Percentiles rank a stretch among this genome's conserved stretches.
phyloP scores from a whole-genome alignment of 164 flowering plant genomes.

The Brasenia schreberi region DNA sequence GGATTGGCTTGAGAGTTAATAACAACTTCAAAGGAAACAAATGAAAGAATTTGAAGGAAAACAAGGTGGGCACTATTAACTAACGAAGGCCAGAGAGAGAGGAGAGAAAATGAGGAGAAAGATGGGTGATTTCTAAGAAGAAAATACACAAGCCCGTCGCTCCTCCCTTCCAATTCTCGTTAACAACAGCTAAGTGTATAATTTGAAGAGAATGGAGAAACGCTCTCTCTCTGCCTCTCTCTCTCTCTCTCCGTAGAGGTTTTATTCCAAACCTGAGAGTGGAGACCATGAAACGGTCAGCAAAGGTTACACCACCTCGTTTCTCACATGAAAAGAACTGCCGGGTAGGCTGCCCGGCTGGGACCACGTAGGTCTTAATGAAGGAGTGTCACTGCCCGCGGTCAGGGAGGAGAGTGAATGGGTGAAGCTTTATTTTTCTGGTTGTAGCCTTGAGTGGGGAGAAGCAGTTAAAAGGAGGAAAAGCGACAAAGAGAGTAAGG shows the following conservation, averaged over 20 bases:
- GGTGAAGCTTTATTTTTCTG: neutral
- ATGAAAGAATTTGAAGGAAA: slow-evolving; percentile 5
- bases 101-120: neutral
- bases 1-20: neutral
- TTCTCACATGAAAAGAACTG: neutral
- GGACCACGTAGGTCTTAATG: neutral
- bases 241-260: slow-evolving; percentile 7
- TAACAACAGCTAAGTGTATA: slow-evolving; percentile 60
- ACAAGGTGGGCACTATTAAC: slow-evolving; percentile 9
- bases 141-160: neutral
- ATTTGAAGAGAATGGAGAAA: slow-evolving; percentile 79
- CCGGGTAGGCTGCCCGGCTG: neutral
- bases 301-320: neutral
- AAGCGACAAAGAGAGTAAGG: neutral
- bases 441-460: neutral
- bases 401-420: neutral
- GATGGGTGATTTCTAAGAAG: slow-evolving; percentile 4
- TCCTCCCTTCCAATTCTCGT: slow-evolving; percentile 34
- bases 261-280: slow-evolving; percentile 34
- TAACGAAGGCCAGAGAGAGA: neutral
- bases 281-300: neutral
- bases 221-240: slow-evolving; percentile 8
- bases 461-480: neutral
- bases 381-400: neutral
- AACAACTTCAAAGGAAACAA: neutral